A percentile compares a stretch with the other conserved stretches of the same genome.
Evolutionary conservation across 1,284 basidiomycete genomes (phyloP).

Genomic region (Microbotryum saponariae): DNA sequence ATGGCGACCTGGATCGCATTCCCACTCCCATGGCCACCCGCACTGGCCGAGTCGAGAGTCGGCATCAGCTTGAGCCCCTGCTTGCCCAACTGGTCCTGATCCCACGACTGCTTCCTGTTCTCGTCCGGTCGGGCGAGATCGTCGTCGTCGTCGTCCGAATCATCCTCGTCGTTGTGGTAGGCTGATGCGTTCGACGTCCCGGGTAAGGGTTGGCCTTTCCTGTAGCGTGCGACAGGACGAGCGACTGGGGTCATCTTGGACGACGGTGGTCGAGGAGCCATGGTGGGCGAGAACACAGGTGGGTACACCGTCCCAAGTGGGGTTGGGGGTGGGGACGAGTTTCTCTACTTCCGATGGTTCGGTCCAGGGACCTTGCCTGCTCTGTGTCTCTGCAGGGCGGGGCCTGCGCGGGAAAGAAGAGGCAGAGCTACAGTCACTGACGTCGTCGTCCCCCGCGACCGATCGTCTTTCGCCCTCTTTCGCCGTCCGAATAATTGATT

Average conservation of each 20-base stretch:
- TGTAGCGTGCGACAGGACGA: conserved; percentile 20
- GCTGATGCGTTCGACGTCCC: neutral
- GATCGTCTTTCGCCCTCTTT: too few relatives aligned
- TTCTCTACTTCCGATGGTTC: too few relatives aligned
- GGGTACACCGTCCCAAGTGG: too few relatives aligned
- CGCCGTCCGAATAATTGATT: too few relatives aligned
- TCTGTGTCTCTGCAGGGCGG: too few relatives aligned
- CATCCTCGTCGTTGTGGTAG: conserved; percentile 12
- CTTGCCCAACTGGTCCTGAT: conserved; percentile 16
- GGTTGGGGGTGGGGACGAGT: too few relatives aligned
- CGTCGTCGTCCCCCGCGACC: too few relatives aligned
- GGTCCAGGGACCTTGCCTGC: too few relatives aligned
- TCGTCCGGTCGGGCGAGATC: neutral
- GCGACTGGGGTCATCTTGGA: conserved; percentile 23
- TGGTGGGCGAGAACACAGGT: too few relatives aligned
- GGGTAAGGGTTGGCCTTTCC: conserved; percentile 16
- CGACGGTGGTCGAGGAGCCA: too few relatives aligned
- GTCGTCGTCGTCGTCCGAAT: conserved; percentile 15
- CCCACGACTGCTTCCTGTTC: neutral
- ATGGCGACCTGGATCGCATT: conserved; percentile 30
- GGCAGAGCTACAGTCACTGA: too few relatives aligned
- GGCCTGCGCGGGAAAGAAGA: too few relatives aligned
- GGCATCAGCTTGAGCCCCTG: neutral
- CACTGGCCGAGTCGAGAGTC: neutral
- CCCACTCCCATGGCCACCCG: conserved; percentile 9